phyloP scores from a whole-genome alignment of 352 stramenopile genomes.

The Phytophthora litchii region DNA sequence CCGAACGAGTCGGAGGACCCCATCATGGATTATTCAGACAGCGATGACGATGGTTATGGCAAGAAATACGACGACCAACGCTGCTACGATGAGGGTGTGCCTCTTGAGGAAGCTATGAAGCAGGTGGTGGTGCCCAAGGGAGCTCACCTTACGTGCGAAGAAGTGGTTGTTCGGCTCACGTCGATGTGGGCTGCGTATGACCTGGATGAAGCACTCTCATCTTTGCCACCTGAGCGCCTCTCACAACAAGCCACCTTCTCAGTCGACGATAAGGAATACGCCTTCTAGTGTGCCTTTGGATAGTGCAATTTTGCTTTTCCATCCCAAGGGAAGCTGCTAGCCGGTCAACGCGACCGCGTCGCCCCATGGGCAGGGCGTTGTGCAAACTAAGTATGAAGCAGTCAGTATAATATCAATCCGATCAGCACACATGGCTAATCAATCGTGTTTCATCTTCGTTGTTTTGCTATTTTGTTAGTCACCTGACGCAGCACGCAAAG shows the following conservation, averaged over 20 bases:
- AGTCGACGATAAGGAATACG: slow-evolving; percentile 46
- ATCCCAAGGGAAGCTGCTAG: slow-evolving; percentile 30
- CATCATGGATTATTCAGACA: slow-evolving; percentile 44
- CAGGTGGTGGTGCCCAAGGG: slow-evolving; percentile 73
- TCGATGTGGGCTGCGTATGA: slow-evolving; percentile 86
- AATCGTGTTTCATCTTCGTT: slow-evolving; percentile 3
- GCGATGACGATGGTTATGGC: slow-evolving; percentile 47
- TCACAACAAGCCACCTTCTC: slow-evolving; percentile 56
- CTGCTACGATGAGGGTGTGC: slow-evolving; percentile 70
- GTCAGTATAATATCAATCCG: slow-evolving; percentile 39
- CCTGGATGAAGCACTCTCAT: slow-evolving; percentile 56
- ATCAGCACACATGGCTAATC: slow-evolving; percentile 15
- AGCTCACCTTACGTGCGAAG: slow-evolving; percentile 63
- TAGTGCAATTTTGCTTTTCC: slow-evolving; percentile 40
- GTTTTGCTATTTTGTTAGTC: not conserved
- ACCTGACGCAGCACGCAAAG: slow-evolving; percentile 7
- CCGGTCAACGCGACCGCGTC: slow-evolving; percentile 23
- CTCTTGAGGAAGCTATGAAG: slow-evolving; percentile 79
- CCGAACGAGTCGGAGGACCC: slow-evolving; percentile 64
- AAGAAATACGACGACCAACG: slow-evolving; percentile 65
- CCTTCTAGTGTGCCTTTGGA: slow-evolving; percentile 31
- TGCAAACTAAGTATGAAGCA: slow-evolving; percentile 49
- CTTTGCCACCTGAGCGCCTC: slow-evolving; percentile 50
- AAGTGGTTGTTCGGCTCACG: slow-evolving; percentile 75
- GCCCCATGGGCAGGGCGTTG: slow-evolving; percentile 28